Conservation (phyloP, 352 stramenopile species). For the Pythium phragmiticola region DNA sequence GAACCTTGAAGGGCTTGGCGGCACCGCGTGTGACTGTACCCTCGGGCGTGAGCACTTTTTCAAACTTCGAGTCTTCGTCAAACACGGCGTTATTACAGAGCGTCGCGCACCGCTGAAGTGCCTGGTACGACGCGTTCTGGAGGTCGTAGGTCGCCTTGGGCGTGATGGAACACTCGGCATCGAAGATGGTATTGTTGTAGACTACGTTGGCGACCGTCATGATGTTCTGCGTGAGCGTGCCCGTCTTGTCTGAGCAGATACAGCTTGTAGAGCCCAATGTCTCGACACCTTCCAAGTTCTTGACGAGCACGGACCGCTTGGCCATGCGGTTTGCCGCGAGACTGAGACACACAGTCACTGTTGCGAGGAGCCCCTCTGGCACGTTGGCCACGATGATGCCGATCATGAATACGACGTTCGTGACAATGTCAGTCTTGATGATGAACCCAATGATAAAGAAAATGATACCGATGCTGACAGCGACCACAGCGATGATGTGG, state of each 20-base stretch:
- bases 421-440: constrained; percentile 44
- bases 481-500: constrained; percentile 50
- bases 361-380: constrained; percentile 77
- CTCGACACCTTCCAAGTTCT: constrained; percentile 83
- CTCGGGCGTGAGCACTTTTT: constrained; percentile 46
- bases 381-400: constrained; percentile 93
- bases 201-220: constrained; percentile 86
- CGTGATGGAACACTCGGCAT: constrained; percentile 77
- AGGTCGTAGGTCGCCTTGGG: constrained; percentile 37
- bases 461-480: constrained; percentile 39
- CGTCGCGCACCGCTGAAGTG: constrained; percentile 60
- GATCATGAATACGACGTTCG: constrained; percentile 90
- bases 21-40: constrained; percentile 45
- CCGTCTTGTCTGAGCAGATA: constrained; percentile 92
- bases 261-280: constrained; percentile 79
- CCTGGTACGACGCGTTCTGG: constrained; percentile 42
- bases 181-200: constrained; percentile 77
- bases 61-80: constrained; percentile 81
- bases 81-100: constrained; percentile 83
- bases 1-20: constrained; percentile 61
- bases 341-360: constrained; percentile 81
- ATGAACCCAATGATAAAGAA: constrained; percentile 53
- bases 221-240: constrained; percentile 86
- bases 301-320: constrained; percentile 76
- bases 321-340: constrained; percentile 73